A percentile compares a stretch with the other conserved stretches of the same genome.
Conservation (phyloP, 2,329 filamentous ascomycete species). For the Trichoderma citrinoviride region DNA sequence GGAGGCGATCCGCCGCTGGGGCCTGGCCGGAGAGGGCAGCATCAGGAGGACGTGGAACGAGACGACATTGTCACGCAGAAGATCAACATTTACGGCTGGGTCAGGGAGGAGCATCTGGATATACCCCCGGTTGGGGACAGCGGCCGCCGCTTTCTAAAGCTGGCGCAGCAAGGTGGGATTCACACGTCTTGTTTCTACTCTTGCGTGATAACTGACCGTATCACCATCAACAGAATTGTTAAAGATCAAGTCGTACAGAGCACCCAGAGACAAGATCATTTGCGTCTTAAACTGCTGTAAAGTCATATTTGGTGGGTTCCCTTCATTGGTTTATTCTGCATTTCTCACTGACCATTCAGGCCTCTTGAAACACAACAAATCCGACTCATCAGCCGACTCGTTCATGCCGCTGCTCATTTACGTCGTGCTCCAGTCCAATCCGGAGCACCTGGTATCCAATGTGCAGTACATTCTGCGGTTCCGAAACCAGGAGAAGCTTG, state of each 20-base stretch:
- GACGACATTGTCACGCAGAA: constrained; percentile 97
- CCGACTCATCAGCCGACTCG: constrained; percentile 91
- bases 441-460: constrained; percentile 93
- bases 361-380: constrained; percentile 84
- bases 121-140: constrained; percentile 82
- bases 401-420: constrained; percentile 96
- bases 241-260: constrained; percentile 95
- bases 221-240: constrained; percentile 63
- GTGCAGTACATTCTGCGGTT: constrained; percentile 98
- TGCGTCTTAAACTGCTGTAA: constrained; percentile 99
- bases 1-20: constrained; percentile 67
- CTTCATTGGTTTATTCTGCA: background rate
- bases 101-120: constrained; percentile 88
- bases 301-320: constrained; percentile 81
- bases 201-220: constrained; percentile 18
- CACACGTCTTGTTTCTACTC: constrained; percentile 7
- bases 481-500: constrained; percentile 93
- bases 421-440: constrained; percentile 90
- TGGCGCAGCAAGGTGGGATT: constrained; percentile 77
- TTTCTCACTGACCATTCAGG: constrained; percentile 48
- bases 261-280: constrained; percentile 97
- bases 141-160: constrained; percentile 78
- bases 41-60: constrained; percentile 95
- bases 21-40: constrained; percentile 86
- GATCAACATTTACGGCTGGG: constrained; percentile 95